These are phyloP conservation scores for Excoecaria agallocha DNA, from an alignment of 345 rosid genomes.

Conservation along the genomic window DNA sequence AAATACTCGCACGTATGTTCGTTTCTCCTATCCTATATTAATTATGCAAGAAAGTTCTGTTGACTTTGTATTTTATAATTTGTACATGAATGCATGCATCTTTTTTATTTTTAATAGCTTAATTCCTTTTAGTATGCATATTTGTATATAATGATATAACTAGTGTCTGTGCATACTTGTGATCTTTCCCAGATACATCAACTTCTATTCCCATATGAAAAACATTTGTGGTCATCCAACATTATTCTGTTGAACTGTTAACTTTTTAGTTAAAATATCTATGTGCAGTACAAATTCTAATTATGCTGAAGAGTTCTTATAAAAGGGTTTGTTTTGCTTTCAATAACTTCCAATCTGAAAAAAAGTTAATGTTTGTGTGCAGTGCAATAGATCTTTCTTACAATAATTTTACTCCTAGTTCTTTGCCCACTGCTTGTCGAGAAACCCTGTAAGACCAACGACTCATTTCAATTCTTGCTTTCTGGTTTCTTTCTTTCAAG, in stretches of 20 bases:
- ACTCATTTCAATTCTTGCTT: not conserved
- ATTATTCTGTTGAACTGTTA: not conserved
- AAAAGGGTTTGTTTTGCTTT: not conserved
- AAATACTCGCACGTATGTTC: slow-evolving; percentile 5
- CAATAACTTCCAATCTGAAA: not conserved
- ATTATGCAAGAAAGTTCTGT: not conserved
- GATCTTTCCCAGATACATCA: not conserved
- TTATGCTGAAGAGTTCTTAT: not conserved
- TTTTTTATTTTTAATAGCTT: not conserved
- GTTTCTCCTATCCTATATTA: not conserved
- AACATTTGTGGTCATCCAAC: not conserved
- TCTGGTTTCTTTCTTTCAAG: not conserved
- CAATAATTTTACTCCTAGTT: slow-evolving; percentile 18
- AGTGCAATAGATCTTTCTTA: slow-evolving; percentile 16
- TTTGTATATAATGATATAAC: not conserved
- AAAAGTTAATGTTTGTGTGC: not conserved
- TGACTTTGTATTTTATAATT: not conserved
- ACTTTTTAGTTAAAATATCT: not conserved
- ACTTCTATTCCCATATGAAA: not conserved
- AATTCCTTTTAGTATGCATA: not conserved
- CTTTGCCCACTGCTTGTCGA: not conserved
- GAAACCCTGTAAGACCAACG: slow-evolving; percentile 3
- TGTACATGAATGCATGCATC: not conserved
- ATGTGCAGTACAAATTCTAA: not conserved
- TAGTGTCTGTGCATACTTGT: not conserved